phyloP scores from a whole-genome alignment of 331 rosid species.

The Quercus phellos region DNA sequence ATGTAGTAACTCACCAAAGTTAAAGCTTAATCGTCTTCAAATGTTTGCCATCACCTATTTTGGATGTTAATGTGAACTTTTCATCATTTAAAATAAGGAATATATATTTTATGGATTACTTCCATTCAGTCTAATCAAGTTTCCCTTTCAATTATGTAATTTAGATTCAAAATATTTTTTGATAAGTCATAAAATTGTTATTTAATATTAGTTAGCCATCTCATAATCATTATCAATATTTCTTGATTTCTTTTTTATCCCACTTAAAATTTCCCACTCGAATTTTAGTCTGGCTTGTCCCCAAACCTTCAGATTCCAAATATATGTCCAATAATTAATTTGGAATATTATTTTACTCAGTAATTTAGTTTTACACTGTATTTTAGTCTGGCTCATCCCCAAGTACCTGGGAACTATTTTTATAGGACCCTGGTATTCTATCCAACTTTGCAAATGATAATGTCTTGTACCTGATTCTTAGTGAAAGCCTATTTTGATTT shows the following conservation, averaged over 20 bases:
- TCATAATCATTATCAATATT: background rate
- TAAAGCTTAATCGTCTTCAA: slow-evolving; percentile 1
- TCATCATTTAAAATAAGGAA: background rate
- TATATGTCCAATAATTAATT: background rate
- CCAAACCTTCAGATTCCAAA: background rate
- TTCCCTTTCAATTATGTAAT: background rate
- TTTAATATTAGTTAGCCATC: background rate
- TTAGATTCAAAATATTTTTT: background rate
- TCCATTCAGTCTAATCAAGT: background rate
- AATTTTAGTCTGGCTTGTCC: background rate
- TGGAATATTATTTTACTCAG: background rate
- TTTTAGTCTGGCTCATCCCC: background rate
- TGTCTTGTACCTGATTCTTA: background rate
- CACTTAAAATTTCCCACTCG: background rate
- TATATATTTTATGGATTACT: background rate
- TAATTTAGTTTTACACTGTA: background rate
- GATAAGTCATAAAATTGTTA: background rate
- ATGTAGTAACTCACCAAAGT: background rate
- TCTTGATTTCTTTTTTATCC: background rate
- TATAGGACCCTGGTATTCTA: background rate
- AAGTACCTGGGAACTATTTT: background rate
- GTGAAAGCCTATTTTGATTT: background rate
- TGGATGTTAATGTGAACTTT: background rate
- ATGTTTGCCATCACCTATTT: slow-evolving; percentile 6
- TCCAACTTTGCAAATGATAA: background rate